These are phyloP conservation scores for Lactarius hengduanensis DNA, from an alignment of 768 basidiomycete species.

Conservation along the genomic window DNA sequence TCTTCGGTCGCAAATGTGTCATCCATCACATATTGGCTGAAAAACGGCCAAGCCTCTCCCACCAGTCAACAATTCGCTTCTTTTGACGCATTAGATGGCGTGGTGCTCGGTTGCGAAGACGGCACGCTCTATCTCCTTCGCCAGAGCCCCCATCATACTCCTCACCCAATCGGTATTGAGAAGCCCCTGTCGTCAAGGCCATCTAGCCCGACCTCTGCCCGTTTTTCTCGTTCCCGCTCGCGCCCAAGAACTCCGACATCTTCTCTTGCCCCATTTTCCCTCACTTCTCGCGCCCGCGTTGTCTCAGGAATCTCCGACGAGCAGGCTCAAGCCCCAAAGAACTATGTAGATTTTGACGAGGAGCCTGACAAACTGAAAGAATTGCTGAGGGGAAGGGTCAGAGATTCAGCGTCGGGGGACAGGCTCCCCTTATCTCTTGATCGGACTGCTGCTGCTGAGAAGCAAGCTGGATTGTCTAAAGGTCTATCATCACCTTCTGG, in stretches of 20 bases:
- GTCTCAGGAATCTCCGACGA: constrained; percentile 73
- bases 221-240: constrained; percentile 21
- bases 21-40: constrained; percentile 10
- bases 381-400: constrained; percentile 57
- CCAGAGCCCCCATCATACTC: constrained; percentile 7
- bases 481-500: constrained; percentile 28
- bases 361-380: constrained; percentile 75
- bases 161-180: constrained; percentile 11
- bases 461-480: constrained; percentile 18
- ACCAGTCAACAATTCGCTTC: constrained; percentile 7
- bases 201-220: constrained; percentile 14
- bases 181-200: constrained; percentile 17
- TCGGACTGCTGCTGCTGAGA: constrained; percentile 33
- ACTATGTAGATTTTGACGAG: constrained; percentile 78
- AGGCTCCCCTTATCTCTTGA: constrained; percentile 36
- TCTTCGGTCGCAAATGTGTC: constrained; percentile 13
- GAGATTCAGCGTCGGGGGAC: constrained; percentile 38
- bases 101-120: constrained; percentile 39
- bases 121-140: constrained; percentile 39
- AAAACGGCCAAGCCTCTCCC: background rate
- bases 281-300: constrained; percentile 57
- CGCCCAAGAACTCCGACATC: constrained; percentile 20
- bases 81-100: constrained; percentile 29
- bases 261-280: constrained; percentile 47
- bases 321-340: constrained; percentile 73